Conservation (phyloP, 139 green algal species). For the Bryopsis sp. region DNA sequence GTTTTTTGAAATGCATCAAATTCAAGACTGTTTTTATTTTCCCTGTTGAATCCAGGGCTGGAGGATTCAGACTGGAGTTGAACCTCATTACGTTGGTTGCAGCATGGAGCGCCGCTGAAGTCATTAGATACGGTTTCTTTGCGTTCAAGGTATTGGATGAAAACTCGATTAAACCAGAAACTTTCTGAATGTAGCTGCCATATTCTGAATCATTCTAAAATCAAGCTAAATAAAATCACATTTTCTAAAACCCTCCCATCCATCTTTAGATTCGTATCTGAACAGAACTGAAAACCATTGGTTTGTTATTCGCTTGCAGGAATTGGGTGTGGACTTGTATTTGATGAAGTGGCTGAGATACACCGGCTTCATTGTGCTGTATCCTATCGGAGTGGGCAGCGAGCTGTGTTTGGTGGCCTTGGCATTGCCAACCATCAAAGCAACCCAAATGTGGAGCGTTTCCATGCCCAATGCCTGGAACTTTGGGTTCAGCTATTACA, state of each 20-base stretch:
- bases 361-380: constrained; percentile 82
- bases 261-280: too few relatives aligned
- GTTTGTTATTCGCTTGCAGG: constrained; percentile 15
- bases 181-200: too few relatives aligned
- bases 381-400: constrained; percentile 75
- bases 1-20: not conserved
- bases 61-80: constrained; percentile 32
- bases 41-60: too few relatives aligned
- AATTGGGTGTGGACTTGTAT: constrained; percentile 13
- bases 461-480: constrained; percentile 77
- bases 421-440: constrained; percentile 50
- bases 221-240: too few relatives aligned
- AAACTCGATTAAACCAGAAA: too few relatives aligned
- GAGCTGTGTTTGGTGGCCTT: constrained; percentile 77
- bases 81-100: constrained; percentile 62
- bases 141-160: constrained; percentile 67
- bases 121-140: constrained; percentile 90
- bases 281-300: not conserved
- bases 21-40: constrained; percentile 13
- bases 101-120: constrained; percentile 78
- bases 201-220: too few relatives aligned
- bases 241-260: too few relatives aligned
- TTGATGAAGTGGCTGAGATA: constrained; percentile 47
- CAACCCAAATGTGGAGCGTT: constrained; percentile 33
- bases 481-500: constrained; percentile 70